These are phyloP conservation scores for Coemansia sp. DNA, from an alignment of 192 early-diverging fungal genomes.

Conservation along the genomic window DNA sequence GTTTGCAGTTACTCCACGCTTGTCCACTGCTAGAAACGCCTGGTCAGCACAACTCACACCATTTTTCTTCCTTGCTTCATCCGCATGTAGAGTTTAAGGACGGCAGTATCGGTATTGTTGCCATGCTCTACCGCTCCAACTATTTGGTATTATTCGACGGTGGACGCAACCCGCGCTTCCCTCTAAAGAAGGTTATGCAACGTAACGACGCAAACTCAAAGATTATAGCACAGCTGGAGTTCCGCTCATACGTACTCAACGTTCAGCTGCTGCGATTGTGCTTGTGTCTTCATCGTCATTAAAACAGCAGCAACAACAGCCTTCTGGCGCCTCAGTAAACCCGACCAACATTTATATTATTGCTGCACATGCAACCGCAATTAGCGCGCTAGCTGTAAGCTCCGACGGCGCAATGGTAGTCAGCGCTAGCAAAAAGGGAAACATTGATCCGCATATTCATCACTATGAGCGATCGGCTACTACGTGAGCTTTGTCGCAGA, in stretches of 20 bases:
- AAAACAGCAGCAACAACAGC: constrained; percentile 52
- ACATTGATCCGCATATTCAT: constrained; percentile 91
- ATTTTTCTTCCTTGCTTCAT: too few relatives aligned
- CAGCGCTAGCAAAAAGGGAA: constrained; percentile 82
- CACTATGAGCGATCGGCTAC: constrained; percentile 63
- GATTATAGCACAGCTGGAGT: constrained; percentile 73
- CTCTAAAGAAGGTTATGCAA: constrained; percentile 83
- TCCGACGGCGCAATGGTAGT: constrained; percentile 55
- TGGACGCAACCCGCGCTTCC: constrained; percentile 77
- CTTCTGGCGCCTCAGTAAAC: constrained; percentile 23
- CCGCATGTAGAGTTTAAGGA: too few relatives aligned
- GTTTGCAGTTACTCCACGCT: too few relatives aligned
- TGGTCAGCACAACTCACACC: too few relatives aligned
- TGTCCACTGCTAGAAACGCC: too few relatives aligned
- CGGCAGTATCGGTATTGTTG: too few relatives aligned
- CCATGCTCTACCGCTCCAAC: constrained; percentile 54
- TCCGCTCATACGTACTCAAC: constrained; percentile 74
- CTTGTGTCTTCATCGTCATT: too few relatives aligned
- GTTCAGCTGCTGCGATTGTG: constrained; percentile 42
- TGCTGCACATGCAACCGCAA: constrained; percentile 60
- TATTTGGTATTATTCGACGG: constrained; percentile 84
- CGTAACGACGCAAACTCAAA: constrained; percentile 78
- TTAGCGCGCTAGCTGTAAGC: constrained; percentile 79
- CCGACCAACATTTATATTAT: constrained; percentile 57
- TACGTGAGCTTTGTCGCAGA: constrained; percentile 86